Percentiles rank a stretch among this genome's conserved stretches.
These are phyloP conservation scores for Sporothrix protearum DNA, from an alignment of 2,329 filamentous ascomycete genomes.

Conservation along the genomic window DNA sequence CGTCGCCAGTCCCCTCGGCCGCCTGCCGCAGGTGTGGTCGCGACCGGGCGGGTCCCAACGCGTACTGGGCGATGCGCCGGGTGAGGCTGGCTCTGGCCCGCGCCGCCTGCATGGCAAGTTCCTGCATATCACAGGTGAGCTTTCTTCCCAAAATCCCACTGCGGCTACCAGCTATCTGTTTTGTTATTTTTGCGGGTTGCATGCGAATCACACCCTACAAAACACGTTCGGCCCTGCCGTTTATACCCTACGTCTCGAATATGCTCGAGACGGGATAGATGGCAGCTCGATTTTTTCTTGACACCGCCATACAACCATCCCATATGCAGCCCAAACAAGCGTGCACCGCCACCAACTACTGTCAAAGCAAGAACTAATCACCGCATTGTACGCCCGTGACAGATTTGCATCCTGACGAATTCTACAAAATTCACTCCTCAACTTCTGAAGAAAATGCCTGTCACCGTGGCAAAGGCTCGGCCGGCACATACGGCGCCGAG, in stretches of 20 bases:
- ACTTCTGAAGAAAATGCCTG: slow-evolving; percentile 67
- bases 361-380: no score
- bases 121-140: slow-evolving; percentile 80
- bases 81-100: slow-evolving; percentile 29
- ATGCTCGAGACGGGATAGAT: no score
- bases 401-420: slow-evolving; percentile 91
- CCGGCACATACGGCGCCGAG: slow-evolving; percentile 80
- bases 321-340: no score
- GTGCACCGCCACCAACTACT: no score
- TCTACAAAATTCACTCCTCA: slow-evolving; percentile 76
- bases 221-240: background rate
- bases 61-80: slow-evolving; percentile 25
- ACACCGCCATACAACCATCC: no score
- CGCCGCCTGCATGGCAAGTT: slow-evolving; percentile 68
- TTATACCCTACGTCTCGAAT: no score
- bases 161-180: background rate
- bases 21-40: slow-evolving; percentile 16
- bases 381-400: no score
- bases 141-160: background rate
- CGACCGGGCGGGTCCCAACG: slow-evolving; percentile 25
- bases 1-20: slow-evolving; percentile 32
- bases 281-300: no score
- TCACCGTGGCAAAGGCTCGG: slow-evolving; percentile 71
- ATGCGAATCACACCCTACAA: background rate
- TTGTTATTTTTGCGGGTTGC: background rate